Evolutionary conservation across 2,329 filamentous ascomycete species (phyloP).

Genomic region (Neonectria punicea): DNA sequence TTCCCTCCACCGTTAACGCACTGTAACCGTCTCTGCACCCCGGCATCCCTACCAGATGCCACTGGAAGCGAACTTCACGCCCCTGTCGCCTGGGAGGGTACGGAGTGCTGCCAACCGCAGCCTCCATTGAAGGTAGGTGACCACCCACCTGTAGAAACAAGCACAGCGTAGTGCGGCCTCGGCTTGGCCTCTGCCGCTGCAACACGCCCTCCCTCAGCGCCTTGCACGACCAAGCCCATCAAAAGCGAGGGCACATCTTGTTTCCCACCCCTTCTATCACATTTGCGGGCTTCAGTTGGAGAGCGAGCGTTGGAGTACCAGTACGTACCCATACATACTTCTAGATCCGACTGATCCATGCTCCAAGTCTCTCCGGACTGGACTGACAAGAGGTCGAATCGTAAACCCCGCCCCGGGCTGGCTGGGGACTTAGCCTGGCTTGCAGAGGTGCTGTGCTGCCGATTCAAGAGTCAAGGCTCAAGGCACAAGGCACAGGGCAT

Average conservation of each 20-base stretch:
- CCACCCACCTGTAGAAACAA: conserved; percentile 5
- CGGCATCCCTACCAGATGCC: conserved; percentile 32
- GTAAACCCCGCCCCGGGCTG: conserved; percentile 19
- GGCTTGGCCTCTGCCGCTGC: not conserved
- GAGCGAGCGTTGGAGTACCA: not conserved
- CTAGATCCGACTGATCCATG: conserved; percentile 35
- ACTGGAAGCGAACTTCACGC: conserved; percentile 38
- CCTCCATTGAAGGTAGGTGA: conserved; percentile 25
- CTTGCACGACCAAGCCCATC: not conserved
- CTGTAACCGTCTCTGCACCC: conserved; percentile 36
- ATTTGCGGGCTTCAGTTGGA: not conserved
- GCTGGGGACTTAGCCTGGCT: conserved; percentile 25
- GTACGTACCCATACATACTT: conserved; percentile 6
- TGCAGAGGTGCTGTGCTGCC: conserved; percentile 7
- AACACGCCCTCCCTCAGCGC: conserved; percentile 4
- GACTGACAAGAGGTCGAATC: conserved; percentile 27
- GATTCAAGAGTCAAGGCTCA: conserved; percentile 10
- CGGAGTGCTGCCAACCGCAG: conserved; percentile 34
- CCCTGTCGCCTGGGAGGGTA: conserved; percentile 29
- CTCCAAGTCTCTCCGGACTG: conserved; percentile 20
- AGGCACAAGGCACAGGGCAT: conserved; percentile 11
- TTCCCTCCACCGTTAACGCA: conserved; percentile 34
- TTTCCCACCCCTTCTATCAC: conserved; percentile 3
- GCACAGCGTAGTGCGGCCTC: not conserved
- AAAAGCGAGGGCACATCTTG: not conserved